These are phyloP conservation scores for Candida nemodendra DNA, from an alignment of 805 yeast genomes.

Conservation along the genomic window DNA sequence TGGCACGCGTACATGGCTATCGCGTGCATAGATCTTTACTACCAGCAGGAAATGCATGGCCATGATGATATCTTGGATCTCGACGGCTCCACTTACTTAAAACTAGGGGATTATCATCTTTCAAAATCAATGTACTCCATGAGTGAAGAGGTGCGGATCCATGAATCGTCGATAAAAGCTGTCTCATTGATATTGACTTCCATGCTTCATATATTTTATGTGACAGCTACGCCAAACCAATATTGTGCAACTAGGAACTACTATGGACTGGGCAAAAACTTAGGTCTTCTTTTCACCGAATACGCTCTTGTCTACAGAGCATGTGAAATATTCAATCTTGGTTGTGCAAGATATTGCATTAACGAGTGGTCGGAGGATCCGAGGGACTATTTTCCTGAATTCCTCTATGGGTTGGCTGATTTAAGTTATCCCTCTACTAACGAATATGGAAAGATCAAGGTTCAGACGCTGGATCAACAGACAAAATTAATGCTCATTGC, in stretches of 20 bases:
- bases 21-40: conserved; percentile 20
- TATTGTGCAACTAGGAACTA: conserved; percentile 16
- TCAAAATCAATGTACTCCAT: conserved; percentile 21
- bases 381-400: conserved; percentile 23
- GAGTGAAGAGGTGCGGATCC: conserved; percentile 17
- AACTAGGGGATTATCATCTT: conserved; percentile 23
- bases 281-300: conserved; percentile 20
- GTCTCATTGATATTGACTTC: conserved; percentile 19
- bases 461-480: conserved; percentile 8
- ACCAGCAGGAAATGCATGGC: conserved; percentile 21
- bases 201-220: conserved; percentile 22
- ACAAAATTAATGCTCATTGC: conserved; percentile 6
- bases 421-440: conserved; percentile 10
- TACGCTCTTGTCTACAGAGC: conserved; percentile 11
- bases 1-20: conserved; percentile 23
- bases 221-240: conserved; percentile 21
- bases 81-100: conserved; percentile 14
- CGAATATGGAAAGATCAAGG: conserved; percentile 7
- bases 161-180: conserved; percentile 14
- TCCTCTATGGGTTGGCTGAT: conserved; percentile 21
- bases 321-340: conserved; percentile 15
- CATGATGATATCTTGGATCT: conserved; percentile 21
- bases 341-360: conserved; percentile 24
- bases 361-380: conserved; percentile 20
- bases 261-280: conserved; percentile 19